Evolutionary conservation across 2,329 filamentous ascomycete species (phyloP).

Genomic region (Trichoderma harzianum): DNA sequence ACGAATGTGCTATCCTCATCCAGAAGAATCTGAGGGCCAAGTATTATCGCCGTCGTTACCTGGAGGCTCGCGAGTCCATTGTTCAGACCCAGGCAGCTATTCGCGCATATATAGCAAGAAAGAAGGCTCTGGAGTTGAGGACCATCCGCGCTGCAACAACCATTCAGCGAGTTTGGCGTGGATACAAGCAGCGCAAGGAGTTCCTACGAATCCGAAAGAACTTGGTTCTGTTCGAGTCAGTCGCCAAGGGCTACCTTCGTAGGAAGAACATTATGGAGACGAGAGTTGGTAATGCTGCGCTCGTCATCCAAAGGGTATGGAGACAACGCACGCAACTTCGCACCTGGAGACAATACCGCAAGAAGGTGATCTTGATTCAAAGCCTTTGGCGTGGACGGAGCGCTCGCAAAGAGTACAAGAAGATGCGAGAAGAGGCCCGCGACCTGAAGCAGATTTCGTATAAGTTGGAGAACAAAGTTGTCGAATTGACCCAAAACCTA

Average conservation of each 20-base stretch:
- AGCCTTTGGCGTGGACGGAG: slow-evolving; percentile 84
- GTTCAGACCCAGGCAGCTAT: slow-evolving; percentile 74
- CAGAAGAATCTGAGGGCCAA: slow-evolving; percentile 97
- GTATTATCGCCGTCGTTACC: slow-evolving; percentile 88
- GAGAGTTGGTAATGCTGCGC: slow-evolving; percentile 84
- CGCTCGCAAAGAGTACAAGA: slow-evolving; percentile 84
- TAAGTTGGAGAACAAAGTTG: slow-evolving; percentile 99
- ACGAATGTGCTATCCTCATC: slow-evolving; percentile 93
- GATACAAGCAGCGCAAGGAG: slow-evolving; percentile 79
- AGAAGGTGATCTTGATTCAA: slow-evolving; percentile 85
- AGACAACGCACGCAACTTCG: slow-evolving; percentile 74
- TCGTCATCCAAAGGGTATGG: slow-evolving; percentile 88
- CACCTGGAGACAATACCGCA: slow-evolving; percentile 83
- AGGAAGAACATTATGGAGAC: slow-evolving; percentile 92
- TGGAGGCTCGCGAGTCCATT: slow-evolving; percentile 80
- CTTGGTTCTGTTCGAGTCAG: slow-evolving; percentile 82
- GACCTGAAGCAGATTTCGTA: slow-evolving; percentile 99
- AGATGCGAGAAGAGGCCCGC: slow-evolving; percentile 86
- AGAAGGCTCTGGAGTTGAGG: slow-evolving; percentile 74
- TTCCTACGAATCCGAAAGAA: slow-evolving; percentile 78
- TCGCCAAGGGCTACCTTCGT: slow-evolving; percentile 87
- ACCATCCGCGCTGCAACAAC: slow-evolving; percentile 84
- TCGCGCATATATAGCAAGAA: slow-evolving; percentile 74
- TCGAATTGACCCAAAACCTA: slow-evolving; percentile 91
- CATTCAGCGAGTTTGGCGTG: slow-evolving; percentile 93